Conservation (phyloP, 2,329 filamentous ascomycete genomes). For the Fusarium drepaniforme region DNA sequence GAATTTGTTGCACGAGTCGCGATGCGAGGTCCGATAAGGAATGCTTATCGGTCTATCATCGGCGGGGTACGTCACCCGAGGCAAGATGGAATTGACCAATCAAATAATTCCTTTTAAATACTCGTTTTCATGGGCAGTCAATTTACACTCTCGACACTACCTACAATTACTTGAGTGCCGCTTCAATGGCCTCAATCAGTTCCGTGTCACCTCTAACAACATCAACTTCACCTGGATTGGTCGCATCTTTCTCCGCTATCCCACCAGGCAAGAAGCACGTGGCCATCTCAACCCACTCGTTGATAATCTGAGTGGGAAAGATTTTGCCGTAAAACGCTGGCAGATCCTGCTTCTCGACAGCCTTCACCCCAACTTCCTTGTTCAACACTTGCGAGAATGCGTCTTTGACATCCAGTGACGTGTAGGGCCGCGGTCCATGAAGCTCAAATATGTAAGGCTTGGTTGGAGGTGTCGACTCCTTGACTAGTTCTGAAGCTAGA, state of each 20-base stretch:
- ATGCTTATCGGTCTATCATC: neutral
- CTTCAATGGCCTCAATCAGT: slow-evolving; percentile 31
- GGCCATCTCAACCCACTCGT: slow-evolving; percentile 48
- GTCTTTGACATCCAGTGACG: slow-evolving; percentile 44
- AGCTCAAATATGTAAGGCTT: slow-evolving; percentile 49
- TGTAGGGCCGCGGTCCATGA: slow-evolving; percentile 46
- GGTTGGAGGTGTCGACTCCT: slow-evolving; percentile 20
- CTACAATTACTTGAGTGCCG: neutral
- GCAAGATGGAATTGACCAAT: neutral
- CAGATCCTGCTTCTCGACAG: slow-evolving; percentile 43
- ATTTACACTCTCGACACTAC: neutral
- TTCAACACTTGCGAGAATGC: slow-evolving; percentile 45
- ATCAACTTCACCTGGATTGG: slow-evolving; percentile 14
- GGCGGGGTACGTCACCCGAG: slow-evolving; percentile 23
- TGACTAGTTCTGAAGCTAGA: slow-evolving; percentile 43
- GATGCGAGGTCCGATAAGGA: slow-evolving; percentile 13
- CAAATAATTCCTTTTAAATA: neutral
- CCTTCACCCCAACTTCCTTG: slow-evolving; percentile 42
- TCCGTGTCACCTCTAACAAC: slow-evolving; percentile 39
- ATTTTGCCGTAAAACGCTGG: slow-evolving; percentile 32
- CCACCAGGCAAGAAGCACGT: slow-evolving; percentile 46
- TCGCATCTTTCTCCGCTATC: slow-evolving; percentile 29
- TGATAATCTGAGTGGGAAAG: slow-evolving; percentile 40
- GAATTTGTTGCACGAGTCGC: neutral
- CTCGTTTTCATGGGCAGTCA: neutral